These are phyloP conservation scores for Aeminium ludgeri DNA, from an alignment of 495 filamentous ascomycete species.

Conservation along the genomic window DNA sequence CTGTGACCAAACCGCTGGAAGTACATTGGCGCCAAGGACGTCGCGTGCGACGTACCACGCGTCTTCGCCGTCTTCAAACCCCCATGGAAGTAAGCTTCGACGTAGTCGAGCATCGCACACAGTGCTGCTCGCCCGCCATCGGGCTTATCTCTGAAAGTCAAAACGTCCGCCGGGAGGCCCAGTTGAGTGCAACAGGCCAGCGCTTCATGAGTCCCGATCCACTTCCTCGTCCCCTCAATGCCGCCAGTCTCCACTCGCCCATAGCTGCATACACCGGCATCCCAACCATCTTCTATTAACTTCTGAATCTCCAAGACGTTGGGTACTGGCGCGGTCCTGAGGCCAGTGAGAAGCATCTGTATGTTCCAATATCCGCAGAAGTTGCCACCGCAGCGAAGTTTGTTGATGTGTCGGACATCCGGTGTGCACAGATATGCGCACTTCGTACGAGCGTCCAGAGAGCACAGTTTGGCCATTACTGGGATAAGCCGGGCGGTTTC, in stretches of 20 bases:
- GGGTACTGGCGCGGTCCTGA: conserved; percentile 39
- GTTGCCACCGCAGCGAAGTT: conserved; percentile 62
- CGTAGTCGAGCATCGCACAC: conserved; percentile 39
- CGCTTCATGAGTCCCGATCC: conserved; percentile 79
- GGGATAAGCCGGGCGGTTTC: conserved; percentile 53
- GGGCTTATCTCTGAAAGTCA: conserved; percentile 5
- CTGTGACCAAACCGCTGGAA: conserved; percentile 87
- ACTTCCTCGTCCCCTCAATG: conserved; percentile 76
- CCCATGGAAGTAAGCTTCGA: conserved; percentile 58
- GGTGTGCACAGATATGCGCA: conserved; percentile 69
- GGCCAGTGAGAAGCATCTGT: conserved; percentile 77
- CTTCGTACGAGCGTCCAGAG: conserved; percentile 43
- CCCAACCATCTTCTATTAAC: conserved; percentile 80
- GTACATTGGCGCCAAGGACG: conserved; percentile 66
- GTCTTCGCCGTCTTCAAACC: conserved; percentile 17
- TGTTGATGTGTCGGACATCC: conserved; percentile 61
- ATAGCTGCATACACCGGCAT: conserved; percentile 57
- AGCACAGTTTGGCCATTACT: conserved; percentile 52
- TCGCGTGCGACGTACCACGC: conserved; percentile 28
- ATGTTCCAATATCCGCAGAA: conserved; percentile 99
- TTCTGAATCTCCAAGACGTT: conserved; percentile 75
- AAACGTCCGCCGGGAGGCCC: conserved; percentile 32
- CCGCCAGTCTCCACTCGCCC: conserved; percentile 74
- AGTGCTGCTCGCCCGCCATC: conserved; percentile 29
- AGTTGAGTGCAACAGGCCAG: conserved; percentile 54